Evolutionary conservation across 768 basidiomycete species (phyloP), one percentile per base, ranked within the genome.

Genomic region (Pleurotus sapidus): DNA sequence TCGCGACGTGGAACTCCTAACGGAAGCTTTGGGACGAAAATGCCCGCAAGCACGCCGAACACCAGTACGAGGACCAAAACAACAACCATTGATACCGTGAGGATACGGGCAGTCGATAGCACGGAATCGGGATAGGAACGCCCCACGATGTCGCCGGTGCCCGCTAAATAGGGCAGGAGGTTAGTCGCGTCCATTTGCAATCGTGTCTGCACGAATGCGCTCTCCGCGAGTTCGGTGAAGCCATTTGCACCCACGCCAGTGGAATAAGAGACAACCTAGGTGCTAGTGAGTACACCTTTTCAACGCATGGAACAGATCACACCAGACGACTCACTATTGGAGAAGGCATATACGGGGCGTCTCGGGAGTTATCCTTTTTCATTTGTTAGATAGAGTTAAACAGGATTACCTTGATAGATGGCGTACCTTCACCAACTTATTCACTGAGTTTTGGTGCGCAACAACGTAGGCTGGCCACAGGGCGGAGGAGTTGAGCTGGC

Each of bases 81-180:
- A 40, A 55, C 42, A 12, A 45, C 53, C 53, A 42, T 40, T 12
- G 20, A 20, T 17, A 55, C 20, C 17, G 38, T 55, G 12, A 42
- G 20, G 14, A 55, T 42, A 9, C 39, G 30, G 2, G 51, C 51
- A 20, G 23, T 42, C 12, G 51, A 63, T 8, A 72, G 45, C 0
- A 70, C 61, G 5, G 51, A 45, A 57, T 78, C 75, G 4, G 62
- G 56, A 51, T 74, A 79, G 8, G 61, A 61, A 23, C 72, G 68
- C n/a, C 74, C 75, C n/a, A 77, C 64, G 17, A 67, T 62, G 14
- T 67, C 60, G 3, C 70, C 73, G 3, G 73, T 69, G 7, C 78
- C 78, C 4, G 65, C 67, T 17, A 80, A 70, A 61, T 77, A 78
- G 0, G 77, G 74, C 1, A 79, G 68, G 12, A 77, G 61, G 56